Percentiles rank a stretch among this genome's conserved stretches.
Evolutionary conservation across 2,329 filamentous ascomycete species (phyloP).

Genomic region (Chrysoporthe cubensis): DNA sequence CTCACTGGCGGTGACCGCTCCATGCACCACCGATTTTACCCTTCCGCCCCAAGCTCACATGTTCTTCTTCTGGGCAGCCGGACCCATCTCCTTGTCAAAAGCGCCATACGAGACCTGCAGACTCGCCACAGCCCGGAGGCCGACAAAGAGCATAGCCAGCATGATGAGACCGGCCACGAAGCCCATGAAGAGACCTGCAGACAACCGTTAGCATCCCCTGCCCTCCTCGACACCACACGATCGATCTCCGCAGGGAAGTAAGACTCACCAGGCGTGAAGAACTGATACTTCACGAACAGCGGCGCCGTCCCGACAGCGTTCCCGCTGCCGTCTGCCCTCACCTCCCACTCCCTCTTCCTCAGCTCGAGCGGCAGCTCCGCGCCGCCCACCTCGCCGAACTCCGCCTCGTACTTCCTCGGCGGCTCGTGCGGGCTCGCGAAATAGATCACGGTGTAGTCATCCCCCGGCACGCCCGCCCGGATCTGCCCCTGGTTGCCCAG

Average conservation of each 20-base stretch:
- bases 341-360: conserved; percentile 58
- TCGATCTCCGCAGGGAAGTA: background rate
- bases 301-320: conserved; percentile 49
- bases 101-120: conserved; percentile 91
- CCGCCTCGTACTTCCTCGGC: conserved; percentile 63
- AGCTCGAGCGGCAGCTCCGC: conserved; percentile 67
- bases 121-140: conserved; percentile 74
- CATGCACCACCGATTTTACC: conserved; percentile 42
- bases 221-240: background rate
- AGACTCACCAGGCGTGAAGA: conserved; percentile 79
- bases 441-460: conserved; percentile 76
- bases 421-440: conserved; percentile 62
- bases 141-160: conserved; percentile 77
- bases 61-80: conserved; percentile 84
- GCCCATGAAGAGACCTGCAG: conserved; percentile 84
- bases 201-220: background rate
- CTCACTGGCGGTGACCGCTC: conserved; percentile 11
- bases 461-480: conserved; percentile 32
- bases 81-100: conserved; percentile 95
- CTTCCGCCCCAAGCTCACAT: background rate
- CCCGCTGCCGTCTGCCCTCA: conserved; percentile 46
- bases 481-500: conserved; percentile 43
- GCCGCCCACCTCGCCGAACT: conserved; percentile 56
- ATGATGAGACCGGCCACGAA: conserved; percentile 73
- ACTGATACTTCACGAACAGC: conserved; percentile 92